phyloP scores from a whole-genome alignment of 129 eudicot species.

The Silybum marianum region DNA sequence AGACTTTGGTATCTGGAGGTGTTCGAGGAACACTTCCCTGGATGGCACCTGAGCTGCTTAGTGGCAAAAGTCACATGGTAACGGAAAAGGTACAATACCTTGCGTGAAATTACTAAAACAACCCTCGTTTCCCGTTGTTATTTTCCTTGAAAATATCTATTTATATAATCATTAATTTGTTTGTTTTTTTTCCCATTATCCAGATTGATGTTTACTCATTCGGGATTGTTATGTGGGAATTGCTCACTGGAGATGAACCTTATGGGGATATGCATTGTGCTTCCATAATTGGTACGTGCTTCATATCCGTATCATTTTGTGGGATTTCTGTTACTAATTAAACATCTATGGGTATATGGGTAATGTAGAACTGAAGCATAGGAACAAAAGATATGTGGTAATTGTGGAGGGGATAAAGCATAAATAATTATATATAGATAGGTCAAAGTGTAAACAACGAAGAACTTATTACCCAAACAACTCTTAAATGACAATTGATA shows the following conservation, averaged over 20 bases:
- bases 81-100: constrained; percentile 70
- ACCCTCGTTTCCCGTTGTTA: neutral
- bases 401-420: too few relatives aligned
- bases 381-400: neutral
- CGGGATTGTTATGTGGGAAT: constrained; percentile 99
- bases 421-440: too few relatives aligned
- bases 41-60: constrained; percentile 99
- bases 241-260: constrained; percentile 98
- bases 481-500: too few relatives aligned
- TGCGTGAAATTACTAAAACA: neutral
- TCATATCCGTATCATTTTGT: neutral
- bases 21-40: constrained; percentile 98
- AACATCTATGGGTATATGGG: neutral
- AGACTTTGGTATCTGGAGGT: constrained; percentile 94
- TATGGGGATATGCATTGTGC: constrained; percentile 90
- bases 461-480: too few relatives aligned
- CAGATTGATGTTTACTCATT: constrained; percentile 98
- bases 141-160: neutral
- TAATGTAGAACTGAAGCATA: neutral
- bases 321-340: neutral
- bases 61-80: constrained; percentile 96
- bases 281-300: constrained; percentile 79
- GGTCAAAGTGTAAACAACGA: too few relatives aligned
- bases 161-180: constrained; percentile 4
- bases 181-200: neutral